Evolutionary conservation across 495 filamentous ascomycete genomes (phyloP).

Genomic region (Penicillium lagena): DNA sequence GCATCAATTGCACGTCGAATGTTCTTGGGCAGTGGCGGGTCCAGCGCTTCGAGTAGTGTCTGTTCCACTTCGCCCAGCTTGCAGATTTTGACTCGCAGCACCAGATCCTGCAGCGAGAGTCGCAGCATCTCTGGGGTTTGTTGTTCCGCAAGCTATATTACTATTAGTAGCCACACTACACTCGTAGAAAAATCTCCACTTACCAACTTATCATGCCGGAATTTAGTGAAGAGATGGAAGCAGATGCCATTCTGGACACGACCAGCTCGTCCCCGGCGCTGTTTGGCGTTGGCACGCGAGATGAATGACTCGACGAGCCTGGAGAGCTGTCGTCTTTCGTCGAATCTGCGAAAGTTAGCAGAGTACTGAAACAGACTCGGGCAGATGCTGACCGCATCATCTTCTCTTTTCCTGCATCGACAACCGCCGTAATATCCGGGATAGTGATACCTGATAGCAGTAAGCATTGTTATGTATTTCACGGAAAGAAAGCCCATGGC

Average conservation of each 20-base stretch:
- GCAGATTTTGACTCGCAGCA: slow-evolving; percentile 95
- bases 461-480: neutral
- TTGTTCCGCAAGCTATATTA: slow-evolving; percentile 65
- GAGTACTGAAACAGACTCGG: neutral
- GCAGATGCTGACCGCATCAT: slow-evolving; percentile 61
- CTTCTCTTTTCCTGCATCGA: slow-evolving; percentile 92
- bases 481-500: neutral
- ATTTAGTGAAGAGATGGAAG: slow-evolving; percentile 89
- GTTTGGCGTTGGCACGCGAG: slow-evolving; percentile 88
- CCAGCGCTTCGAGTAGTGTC: slow-evolving; percentile 81
- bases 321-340: slow-evolving; percentile 86
- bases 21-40: slow-evolving; percentile 84
- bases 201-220: slow-evolving; percentile 66
- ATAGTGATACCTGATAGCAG: slow-evolving; percentile 64
- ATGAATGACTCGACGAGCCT: slow-evolving; percentile 89
- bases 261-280: slow-evolving; percentile 89
- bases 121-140: slow-evolving; percentile 95
- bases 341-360: slow-evolving; percentile 47
- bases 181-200: neutral
- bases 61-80: slow-evolving; percentile 87
- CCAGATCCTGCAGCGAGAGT: slow-evolving; percentile 86
- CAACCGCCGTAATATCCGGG: slow-evolving; percentile 90
- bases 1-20: slow-evolving; percentile 88
- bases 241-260: slow-evolving; percentile 91
- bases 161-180: neutral